Conservation (phyloP, 352 stramenopile genomes). For the Bremia lactucae region DNA sequence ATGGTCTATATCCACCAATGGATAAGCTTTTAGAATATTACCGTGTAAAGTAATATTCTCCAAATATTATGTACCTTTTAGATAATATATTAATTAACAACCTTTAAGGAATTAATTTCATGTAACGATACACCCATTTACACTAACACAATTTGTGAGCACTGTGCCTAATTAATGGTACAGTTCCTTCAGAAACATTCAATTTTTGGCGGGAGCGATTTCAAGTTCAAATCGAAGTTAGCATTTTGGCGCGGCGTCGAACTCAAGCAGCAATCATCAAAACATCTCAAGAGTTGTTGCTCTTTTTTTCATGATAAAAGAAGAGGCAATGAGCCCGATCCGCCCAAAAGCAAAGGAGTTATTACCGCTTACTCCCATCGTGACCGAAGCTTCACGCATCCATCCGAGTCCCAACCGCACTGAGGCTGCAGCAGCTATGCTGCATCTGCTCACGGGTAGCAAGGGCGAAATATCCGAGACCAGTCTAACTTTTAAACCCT, state of each 20-base stretch:
- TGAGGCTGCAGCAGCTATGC: conserved; percentile 67
- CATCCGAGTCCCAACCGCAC: conserved; percentile 72
- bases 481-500: conserved; percentile 7
- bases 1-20: too few species aligned
- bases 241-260: conserved; percentile 6
- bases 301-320: conserved; percentile 16
- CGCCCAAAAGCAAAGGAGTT: conserved; percentile 10
- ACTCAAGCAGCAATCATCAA: not conserved
- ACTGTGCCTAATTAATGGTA: too few species aligned
- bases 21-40: too few species aligned
- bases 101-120: too few species aligned
- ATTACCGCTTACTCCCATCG: conserved; percentile 16
- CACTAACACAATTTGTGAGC: too few species aligned
- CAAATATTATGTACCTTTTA: too few species aligned
- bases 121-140: too few species aligned
- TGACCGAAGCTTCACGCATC: conserved; percentile 18
- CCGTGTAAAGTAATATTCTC: too few species aligned
- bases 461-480: conserved; percentile 7
- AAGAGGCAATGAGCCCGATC: conserved; percentile 35
- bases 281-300: not conserved
- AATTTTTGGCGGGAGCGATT: conserved; percentile 26
- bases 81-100: too few species aligned
- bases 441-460: conserved; percentile 46
- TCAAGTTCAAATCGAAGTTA: conserved; percentile 5
- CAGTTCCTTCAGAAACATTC: too few species aligned